Percentiles rank a stretch among this genome's conserved stretches.
These are phyloP conservation scores for Uronychia binucleata DNA, from an alignment of 73 alveolate species.

Conservation along the genomic window DNA sequence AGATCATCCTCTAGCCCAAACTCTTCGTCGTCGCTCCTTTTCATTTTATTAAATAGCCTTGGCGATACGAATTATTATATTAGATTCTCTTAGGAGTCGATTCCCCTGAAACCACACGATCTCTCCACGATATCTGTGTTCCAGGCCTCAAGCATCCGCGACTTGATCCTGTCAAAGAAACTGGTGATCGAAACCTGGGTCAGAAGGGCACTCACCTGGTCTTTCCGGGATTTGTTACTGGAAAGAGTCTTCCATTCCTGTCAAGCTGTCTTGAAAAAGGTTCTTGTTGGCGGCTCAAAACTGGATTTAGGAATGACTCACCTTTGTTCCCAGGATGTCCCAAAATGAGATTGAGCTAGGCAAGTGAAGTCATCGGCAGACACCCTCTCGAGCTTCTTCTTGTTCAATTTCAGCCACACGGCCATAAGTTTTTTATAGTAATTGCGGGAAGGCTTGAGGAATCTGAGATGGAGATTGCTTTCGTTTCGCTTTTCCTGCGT, in stretches of 20 bases:
- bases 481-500: background rate
- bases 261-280: background rate
- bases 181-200: background rate
- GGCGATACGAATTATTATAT: background rate
- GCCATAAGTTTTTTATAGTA: conserved; percentile 56
- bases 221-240: background rate
- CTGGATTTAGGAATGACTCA: background rate
- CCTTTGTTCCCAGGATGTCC: background rate
- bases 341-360: background rate
- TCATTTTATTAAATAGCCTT: too few species aligned
- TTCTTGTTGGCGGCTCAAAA: background rate
- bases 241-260: background rate
- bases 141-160: background rate
- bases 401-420: conserved; percentile 51
- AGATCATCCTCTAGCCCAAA: background rate
- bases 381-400: background rate
- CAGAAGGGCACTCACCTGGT: background rate
- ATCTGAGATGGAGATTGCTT: conserved; percentile 50
- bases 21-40: background rate
- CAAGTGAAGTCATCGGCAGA: background rate
- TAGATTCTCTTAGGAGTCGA: background rate
- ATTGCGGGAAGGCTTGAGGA: conserved; percentile 56
- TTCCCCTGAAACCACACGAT: background rate
- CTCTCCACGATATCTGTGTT: background rate
- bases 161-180: conserved; percentile 1